Base-by-base conservation (phyloP, 176 grass and related monocot genomes). In the Alopecurus myosuroides region DNA sequence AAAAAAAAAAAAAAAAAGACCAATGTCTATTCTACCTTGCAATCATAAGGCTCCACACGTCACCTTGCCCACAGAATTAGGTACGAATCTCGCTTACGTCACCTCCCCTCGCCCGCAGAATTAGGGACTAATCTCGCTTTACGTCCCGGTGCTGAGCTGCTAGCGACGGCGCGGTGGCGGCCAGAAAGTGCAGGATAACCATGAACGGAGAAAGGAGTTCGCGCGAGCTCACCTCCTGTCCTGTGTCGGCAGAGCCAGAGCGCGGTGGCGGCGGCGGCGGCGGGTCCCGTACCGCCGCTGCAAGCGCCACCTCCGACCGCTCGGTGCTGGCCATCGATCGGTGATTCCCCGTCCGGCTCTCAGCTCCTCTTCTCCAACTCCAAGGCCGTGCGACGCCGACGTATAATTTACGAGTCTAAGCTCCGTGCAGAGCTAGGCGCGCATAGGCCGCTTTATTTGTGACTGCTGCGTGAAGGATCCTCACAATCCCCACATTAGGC, bases 391-490 rank as follows among this genome's bases (percentile, higher is more conserved):
- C 61, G 37, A 50, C 19, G 53, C 25, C 53, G 52, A 86, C 11
- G 6, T 86, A 19, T 88, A 92, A 92, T 45, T 45, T 28, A 58
- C 26, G 9, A 29, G 25, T 6, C 28, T 12, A 92, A 92, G 44
- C 83, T 80, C 79, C 76, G 83, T 80, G 12, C 68, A 78, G 41
- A 76, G 51, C 11, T 20, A 67, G 63, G 63, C 63, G 63, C 63
- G 63, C 2, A 52, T 40, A 15, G 23, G 55, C 22, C 31, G 28
- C 53, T 60, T 71, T 71, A 12, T 61, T 44, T 46, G 20, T n/a
- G 41, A 70, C 49, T 23, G 40, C 41, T 23, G 64, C 51, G 64
- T 52, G 40, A 33, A 60, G 18, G 35, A 45, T 18, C 28, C 10
- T 35, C 63, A 30, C 28, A 18, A 35, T 9, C 17, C 14, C 46